Base-by-base conservation (phyloP, 164 flowering plant genomes). In the Tinospora cordifolia region DNA sequence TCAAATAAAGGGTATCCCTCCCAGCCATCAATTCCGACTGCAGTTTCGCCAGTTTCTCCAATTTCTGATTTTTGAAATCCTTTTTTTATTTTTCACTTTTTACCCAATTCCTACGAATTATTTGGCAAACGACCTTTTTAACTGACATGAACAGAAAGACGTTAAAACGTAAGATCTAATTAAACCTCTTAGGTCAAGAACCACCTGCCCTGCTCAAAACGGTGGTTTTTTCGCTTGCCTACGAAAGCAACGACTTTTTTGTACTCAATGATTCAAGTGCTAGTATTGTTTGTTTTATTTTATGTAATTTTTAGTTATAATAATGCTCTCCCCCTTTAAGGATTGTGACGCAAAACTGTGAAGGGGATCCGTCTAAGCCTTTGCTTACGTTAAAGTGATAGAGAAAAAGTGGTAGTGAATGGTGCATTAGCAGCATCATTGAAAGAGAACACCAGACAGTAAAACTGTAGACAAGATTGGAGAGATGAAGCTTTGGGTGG, bases 341-440 rank as follows among this genome's bases (percentile, higher is more conserved):
- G 60, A 54, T 19, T 54, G 24, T 54, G 60, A 54, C 60, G n/a
- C 60, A 8, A 51, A 51, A 54, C 60, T 54, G 60, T 54, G 60
- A 5, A 19, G 60, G 60, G 60, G 60, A 54, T 54, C 21, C 60
- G 60, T n/a, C 5, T 54, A 54, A 54, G 3, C 60, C 60, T 54
- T 54, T 54, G 60, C 60, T 54, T 54, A 54, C 60, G 60, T 54
- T 54, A 54, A 54, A 54, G 60, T 19, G 60, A 54, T 54, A 24
- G 60, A 22, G n/a, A 54, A 21, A 54, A 54, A 54, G 60, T 54
- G 9, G 21, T 54, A 19, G 24, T 30, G 36, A 30, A 54, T 54
- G 19, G 9, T 19, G 60, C 60, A 54, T 17, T 17, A 54, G 60
- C 60, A 54, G 60, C 60, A 54, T 54, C 60, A n/a, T 54, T 51